phyloP scores from a whole-genome alignment of 768 basidiomycete genomes.

The Lentinus brumalis region DNA sequence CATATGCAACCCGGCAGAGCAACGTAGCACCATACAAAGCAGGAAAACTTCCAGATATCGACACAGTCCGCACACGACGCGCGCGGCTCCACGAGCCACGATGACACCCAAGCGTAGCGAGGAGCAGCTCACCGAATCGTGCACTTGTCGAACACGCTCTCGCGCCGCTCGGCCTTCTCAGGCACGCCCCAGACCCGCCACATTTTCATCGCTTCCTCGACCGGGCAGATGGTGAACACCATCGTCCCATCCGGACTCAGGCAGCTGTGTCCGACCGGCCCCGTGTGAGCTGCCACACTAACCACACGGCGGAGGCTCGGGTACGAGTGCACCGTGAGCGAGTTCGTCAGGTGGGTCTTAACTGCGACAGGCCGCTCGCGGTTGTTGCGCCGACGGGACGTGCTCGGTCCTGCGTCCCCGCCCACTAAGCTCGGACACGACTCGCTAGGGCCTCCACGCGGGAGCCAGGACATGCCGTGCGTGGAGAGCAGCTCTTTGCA shows the following conservation, averaged over 20 bases:
- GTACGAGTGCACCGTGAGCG: constrained; percentile 54
- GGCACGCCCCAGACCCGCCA: constrained; percentile 63
- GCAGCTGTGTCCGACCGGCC: constrained; percentile 60
- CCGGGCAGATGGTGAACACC: constrained; percentile 64
- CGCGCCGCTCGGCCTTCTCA: constrained; percentile 33
- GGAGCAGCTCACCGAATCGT: constrained; percentile 40
- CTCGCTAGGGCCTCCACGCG: constrained; percentile 16
- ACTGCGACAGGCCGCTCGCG: constrained; percentile 25
- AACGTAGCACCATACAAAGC: not conserved
- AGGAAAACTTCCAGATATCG: not conserved
- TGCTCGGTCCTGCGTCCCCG: constrained; percentile 14
- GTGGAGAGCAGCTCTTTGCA: constrained; percentile 60
- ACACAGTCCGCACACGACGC: not conserved
- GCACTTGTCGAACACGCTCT: constrained; percentile 50
- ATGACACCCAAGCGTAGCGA: not conserved
- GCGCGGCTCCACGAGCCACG: not conserved
- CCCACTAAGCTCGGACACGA: constrained; percentile 13
- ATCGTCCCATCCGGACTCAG: constrained; percentile 63
- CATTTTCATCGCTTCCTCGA: constrained; percentile 71
- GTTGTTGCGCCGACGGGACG: constrained; percentile 17
- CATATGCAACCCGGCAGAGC: not conserved
- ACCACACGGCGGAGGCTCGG: constrained; percentile 54
- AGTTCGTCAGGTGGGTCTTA: constrained; percentile 38
- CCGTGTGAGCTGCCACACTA: constrained; percentile 56
- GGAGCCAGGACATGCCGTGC: constrained; percentile 53